phyloP scores from a whole-genome alignment of 805 yeast genomes.

The Saccharomycopsis lassenensis region DNA sequence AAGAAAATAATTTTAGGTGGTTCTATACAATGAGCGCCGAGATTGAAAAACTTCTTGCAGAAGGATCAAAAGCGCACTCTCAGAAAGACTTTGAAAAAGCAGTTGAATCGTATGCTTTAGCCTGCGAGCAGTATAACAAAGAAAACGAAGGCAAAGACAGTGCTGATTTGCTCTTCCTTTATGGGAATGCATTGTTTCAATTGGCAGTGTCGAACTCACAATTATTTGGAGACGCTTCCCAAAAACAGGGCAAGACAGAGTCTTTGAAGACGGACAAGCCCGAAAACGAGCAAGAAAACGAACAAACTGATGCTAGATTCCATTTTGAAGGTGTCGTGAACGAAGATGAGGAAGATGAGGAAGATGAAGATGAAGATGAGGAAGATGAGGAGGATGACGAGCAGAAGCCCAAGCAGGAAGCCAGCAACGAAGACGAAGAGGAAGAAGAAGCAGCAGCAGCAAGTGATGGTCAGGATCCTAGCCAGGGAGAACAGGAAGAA shows the following conservation, averaged over 20 bases:
- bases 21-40: no score
- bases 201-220: slow-evolving; percentile 66
- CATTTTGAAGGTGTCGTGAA: slow-evolving; percentile 19
- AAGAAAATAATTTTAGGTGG: no score
- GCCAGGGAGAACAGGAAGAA: slow-evolving; percentile 20
- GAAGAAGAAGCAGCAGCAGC: no score
- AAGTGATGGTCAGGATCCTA: slow-evolving; percentile 12
- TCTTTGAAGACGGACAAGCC: slow-evolving; percentile 12
- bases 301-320: slow-evolving; percentile 10
- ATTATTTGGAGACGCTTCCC: slow-evolving; percentile 50
- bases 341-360: slow-evolving; percentile 23
- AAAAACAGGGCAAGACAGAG: slow-evolving; percentile 16
- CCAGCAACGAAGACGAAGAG: slow-evolving; percentile 24
- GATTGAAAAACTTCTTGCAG: slow-evolving; percentile 38
- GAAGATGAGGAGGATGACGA: slow-evolving; percentile 17
- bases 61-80: slow-evolving; percentile 60
- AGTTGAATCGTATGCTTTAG: slow-evolving; percentile 66
- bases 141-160: slow-evolving; percentile 50
- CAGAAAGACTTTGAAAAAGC: slow-evolving; percentile 60
- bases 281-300: slow-evolving; percentile 19
- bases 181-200: slow-evolving; percentile 73
- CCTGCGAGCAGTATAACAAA: slow-evolving; percentile 48
- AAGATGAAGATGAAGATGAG: slow-evolving; percentile 21
- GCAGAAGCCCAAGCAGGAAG: slow-evolving; percentile 25
- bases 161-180: slow-evolving; percentile 60